Evolutionary conservation across 169 alveolate species (phyloP).

Genomic region (Plasmodium fragile): DNA sequence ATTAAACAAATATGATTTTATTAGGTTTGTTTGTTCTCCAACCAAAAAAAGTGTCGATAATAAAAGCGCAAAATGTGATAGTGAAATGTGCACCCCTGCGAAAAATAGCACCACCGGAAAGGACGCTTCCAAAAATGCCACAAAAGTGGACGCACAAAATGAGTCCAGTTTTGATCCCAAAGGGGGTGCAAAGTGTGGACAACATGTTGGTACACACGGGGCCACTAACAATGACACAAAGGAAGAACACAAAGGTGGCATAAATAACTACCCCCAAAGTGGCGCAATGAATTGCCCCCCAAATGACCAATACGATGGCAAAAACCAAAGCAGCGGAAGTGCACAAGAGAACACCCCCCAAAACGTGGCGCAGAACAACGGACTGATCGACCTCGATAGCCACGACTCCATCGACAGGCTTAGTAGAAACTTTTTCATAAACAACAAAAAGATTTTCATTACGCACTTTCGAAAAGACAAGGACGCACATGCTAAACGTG

Average conservation of each 20-base stretch:
- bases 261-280: background rate
- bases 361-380: background rate
- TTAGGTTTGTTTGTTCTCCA: conserved; percentile 70
- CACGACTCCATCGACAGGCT: conserved; percentile 40
- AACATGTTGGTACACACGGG: background rate
- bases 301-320: background rate
- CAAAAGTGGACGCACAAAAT: background rate
- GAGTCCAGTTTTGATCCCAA: background rate
- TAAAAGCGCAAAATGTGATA: conserved; percentile 11
- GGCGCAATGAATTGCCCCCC: background rate
- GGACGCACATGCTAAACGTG: background rate
- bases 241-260: background rate
- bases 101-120: background rate
- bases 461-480: conserved; percentile 20
- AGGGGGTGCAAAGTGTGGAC: background rate
- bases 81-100: background rate
- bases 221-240: background rate
- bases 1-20: conserved; percentile 68
- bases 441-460: conserved; percentile 49
- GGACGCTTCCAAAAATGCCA: background rate
- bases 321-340: background rate
- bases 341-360: background rate
- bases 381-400: conserved; percentile 20
- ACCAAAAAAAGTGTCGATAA: conserved; percentile 17
- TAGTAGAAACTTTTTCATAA: conserved; percentile 68